These are phyloP conservation scores for Rhizophora mangle DNA, from an alignment of 345 rosid genomes.

Conservation along the genomic window DNA sequence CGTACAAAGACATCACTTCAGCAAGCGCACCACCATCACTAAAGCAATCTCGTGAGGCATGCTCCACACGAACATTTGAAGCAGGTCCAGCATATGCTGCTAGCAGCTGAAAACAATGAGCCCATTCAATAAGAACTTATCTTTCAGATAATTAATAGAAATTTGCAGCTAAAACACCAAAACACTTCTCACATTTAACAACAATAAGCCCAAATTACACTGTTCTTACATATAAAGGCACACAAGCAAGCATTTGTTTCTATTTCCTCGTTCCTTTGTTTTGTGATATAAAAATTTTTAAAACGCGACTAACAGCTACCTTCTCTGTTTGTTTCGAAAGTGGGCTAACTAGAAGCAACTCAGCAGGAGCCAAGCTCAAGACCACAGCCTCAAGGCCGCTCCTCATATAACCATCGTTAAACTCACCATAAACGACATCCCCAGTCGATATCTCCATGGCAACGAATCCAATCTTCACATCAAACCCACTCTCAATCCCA, in stretches of 20 bases:
- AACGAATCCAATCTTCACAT: slow-evolving; percentile 70
- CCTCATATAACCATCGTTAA: slow-evolving; percentile 65
- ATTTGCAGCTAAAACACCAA: neutral
- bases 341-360: slow-evolving; percentile 67
- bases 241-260: neutral
- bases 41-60: slow-evolving; percentile 43
- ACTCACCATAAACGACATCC: slow-evolving; percentile 80
- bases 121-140: slow-evolving; percentile 4
- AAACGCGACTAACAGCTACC: slow-evolving; percentile 36
- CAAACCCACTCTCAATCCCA: slow-evolving; percentile 34
- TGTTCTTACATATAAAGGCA: neutral
- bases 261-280: neutral
- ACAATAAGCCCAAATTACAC: neutral
- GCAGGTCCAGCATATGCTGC: slow-evolving; percentile 85
- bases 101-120: slow-evolving; percentile 44
- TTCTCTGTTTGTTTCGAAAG: slow-evolving; percentile 77
- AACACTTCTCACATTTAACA: neutral
- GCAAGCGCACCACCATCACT: slow-evolving; percentile 64
- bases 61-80: slow-evolving; percentile 79
- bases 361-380: slow-evolving; percentile 80
- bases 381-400: slow-evolving; percentile 81
- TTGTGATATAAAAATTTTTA: neutral
- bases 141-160: neutral
- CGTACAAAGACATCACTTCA: slow-evolving; percentile 64
- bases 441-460: slow-evolving; percentile 90